These are phyloP conservation scores for Coemansia sp. DNA, from an alignment of 192 early-diverging fungal species.

Conservation along the genomic window DNA sequence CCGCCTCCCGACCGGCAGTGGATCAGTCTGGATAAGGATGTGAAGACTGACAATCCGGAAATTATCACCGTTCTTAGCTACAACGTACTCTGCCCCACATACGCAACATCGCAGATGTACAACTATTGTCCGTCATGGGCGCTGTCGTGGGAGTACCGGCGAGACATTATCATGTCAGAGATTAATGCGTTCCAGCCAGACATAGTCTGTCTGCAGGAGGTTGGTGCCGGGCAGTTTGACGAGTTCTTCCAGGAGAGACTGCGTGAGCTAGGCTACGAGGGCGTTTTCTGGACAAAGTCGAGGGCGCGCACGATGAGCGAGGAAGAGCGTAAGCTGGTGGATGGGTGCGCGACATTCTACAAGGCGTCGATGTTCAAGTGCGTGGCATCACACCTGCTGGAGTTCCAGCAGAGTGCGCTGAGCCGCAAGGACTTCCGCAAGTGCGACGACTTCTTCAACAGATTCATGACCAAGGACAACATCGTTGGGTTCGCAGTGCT, in stretches of 20 bases:
- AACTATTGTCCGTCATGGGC: constrained; percentile 96
- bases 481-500: constrained; percentile 82
- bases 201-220: constrained; percentile 93
- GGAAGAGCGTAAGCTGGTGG: constrained; percentile 80
- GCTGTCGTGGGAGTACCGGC: constrained; percentile 89
- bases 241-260: constrained; percentile 80
- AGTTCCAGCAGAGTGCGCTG: constrained; percentile 93
- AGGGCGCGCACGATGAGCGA: constrained; percentile 92
- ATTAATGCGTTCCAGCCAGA: constrained; percentile 86
- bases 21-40: constrained; percentile 81
- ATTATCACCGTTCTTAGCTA: constrained; percentile 88
- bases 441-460: constrained; percentile 92
- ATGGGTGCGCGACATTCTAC: constrained; percentile 96
- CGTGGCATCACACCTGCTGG: constrained; percentile 83
- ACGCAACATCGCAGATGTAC: constrained; percentile 84
- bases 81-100: constrained; percentile 89
- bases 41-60: constrained; percentile 63
- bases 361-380: constrained; percentile 78
- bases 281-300: constrained; percentile 93
- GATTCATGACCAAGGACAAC: constrained; percentile 97
- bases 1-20: constrained; percentile 88
- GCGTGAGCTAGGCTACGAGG: constrained; percentile 75
- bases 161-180: constrained; percentile 83
- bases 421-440: constrained; percentile 84
- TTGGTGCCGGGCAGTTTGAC: constrained; percentile 84